Percentiles rank a stretch among this genome's conserved stretches.
phyloP scores from a whole-genome alignment of 176 grass and related monocot species.

The Rhynchospora tenuis region DNA sequence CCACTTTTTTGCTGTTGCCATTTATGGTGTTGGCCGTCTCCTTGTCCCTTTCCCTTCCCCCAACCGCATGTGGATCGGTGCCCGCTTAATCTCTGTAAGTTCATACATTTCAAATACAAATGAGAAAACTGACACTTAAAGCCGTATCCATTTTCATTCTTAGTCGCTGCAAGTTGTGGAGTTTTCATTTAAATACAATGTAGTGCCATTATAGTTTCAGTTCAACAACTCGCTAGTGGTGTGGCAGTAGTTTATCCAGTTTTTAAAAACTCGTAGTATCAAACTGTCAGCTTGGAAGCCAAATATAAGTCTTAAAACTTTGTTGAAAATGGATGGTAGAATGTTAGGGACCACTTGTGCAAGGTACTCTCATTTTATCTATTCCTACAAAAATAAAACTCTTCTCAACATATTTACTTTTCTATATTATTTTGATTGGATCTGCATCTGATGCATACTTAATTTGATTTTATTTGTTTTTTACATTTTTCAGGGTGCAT shows the following conservation, averaged over 20 bases:
- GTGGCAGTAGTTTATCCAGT: background rate
- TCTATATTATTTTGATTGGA: background rate
- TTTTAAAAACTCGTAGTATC: background rate
- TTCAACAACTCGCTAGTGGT: background rate
- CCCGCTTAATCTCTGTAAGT: constrained; percentile 79
- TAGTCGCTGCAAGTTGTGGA: background rate
- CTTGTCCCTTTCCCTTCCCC: constrained; percentile 76
- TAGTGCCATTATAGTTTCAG: background rate
- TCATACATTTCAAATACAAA: background rate
- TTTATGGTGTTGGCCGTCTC: constrained; percentile 84
- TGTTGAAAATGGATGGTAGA: background rate
- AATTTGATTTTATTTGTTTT: background rate
- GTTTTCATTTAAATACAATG: background rate
- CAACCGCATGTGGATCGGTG: constrained; percentile 77
- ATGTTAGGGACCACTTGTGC: background rate
- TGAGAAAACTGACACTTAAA: background rate
- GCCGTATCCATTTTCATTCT: background rate
- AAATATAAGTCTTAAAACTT: background rate
- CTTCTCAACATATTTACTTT: background rate
- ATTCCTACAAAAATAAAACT: background rate
- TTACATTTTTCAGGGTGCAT: constrained; percentile 47
- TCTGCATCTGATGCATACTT: too few species aligned
- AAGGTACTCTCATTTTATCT: background rate
- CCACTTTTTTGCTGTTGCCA: constrained; percentile 96
- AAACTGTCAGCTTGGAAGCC: background rate